Evolutionary conservation across 2,329 filamentous ascomycete genomes (phyloP), one percentile per base, ranked within the genome.

Genomic region (Penicillium aurantiogriseum): DNA sequence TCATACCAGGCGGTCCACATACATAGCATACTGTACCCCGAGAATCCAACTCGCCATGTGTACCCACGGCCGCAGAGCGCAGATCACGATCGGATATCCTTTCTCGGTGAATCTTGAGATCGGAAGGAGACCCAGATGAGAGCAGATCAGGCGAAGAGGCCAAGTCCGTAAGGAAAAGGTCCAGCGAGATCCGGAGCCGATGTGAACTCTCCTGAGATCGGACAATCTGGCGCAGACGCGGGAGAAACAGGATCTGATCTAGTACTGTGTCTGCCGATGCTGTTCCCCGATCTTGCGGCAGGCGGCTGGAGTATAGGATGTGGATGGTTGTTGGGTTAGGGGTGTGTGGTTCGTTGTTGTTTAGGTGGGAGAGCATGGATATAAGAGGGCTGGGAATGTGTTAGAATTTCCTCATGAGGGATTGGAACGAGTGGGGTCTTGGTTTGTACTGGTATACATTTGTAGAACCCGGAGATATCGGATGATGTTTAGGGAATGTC

Each of bases 1-100:
- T 90, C 88, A 90, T 90, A 3, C 66, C 64, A 11, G 85, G 86
- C 15, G 87, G 82, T 1, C 88, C 88, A 66, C 88, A 91, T 0
- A 91, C 74, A 69, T 90, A 91, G 13, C 85, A 83, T 4, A 87
- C 77, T 0, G 80, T 79, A 2, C 74, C 71, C 1, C 69, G 62
- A 49, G 63, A 58, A 38, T 58, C 42, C 2, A 54, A 71, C 5
- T 67, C 63, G 1, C 72, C 69, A 8, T 69, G 66, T 2, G 73
- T 72, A 0, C 62, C 60, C 2, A 63, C 62, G 10, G 76, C 57
- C 4, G 72, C 69, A 2, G 71, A 67, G 0, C 60, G 55, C 21
- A 80, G 61, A 66, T 80, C 77, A 4, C 66, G 56, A 8, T 64
- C 65, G 4, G 46, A 62, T 25, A 80, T 76, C 31, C 79, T 70